A percentile compares a stretch with the other conserved stretches of the same genome.
Conservation (phyloP, 345 rosid species). For the Triadica sebifera region DNA sequence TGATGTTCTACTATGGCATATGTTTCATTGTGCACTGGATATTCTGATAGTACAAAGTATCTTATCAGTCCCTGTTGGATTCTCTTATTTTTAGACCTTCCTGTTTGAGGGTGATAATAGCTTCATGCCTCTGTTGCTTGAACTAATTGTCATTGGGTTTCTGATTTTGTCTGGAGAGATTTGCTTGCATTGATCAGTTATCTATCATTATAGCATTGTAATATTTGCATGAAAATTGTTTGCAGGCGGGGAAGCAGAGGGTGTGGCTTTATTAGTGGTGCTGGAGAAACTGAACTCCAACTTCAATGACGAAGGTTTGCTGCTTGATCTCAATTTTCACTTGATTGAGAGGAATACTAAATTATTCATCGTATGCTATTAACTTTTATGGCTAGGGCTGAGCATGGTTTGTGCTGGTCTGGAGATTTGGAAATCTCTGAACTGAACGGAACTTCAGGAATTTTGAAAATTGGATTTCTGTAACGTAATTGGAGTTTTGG, state of each 20-base stretch:
- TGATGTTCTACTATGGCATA: background rate
- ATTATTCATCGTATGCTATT: background rate
- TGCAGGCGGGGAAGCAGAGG: conserved; percentile 96
- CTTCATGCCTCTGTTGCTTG: background rate
- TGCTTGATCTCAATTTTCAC: conserved; percentile 19
- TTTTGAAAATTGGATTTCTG: too few relatives aligned
- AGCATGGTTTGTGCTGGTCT: background rate
- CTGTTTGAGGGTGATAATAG: conserved; percentile 1
- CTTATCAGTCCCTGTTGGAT: background rate
- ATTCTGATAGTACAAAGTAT: background rate
- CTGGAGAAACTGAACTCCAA: conserved; percentile 99
- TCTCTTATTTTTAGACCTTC: background rate
- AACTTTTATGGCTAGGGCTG: too few relatives aligned
- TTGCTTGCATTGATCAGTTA: background rate
- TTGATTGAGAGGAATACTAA: background rate
- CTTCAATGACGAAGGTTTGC: conserved; percentile 83
- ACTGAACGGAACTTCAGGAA: too few relatives aligned
- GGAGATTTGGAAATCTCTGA: too few relatives aligned
- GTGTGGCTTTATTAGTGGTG: conserved; percentile 86
- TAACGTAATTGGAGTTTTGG: background rate
- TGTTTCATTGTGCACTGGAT: background rate
- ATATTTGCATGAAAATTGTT: conserved; percentile 13
- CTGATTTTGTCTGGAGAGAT: background rate
- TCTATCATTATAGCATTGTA: background rate
- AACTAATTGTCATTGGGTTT: background rate